phyloP scores from a whole-genome alignment of 2,329 filamentous ascomycete genomes.

The Aspergillus pseudoterreus region DNA sequence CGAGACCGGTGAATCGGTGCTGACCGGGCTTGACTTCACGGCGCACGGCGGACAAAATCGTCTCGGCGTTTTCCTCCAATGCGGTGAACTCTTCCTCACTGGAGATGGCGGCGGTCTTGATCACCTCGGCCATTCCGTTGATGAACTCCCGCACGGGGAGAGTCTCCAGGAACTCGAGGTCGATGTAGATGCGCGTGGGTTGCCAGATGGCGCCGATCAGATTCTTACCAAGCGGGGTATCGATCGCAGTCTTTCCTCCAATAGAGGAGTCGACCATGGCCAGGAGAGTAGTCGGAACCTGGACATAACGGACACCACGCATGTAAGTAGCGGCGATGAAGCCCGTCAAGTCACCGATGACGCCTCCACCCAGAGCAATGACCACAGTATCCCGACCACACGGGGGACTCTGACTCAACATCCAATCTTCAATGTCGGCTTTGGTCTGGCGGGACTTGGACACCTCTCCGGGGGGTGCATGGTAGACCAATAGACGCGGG shows the following conservation, averaged over 20 bases:
- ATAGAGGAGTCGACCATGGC: constrained; percentile 99
- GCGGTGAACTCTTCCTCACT: constrained; percentile 80
- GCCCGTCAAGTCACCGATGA: constrained; percentile 97
- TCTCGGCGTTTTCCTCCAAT: constrained; percentile 75
- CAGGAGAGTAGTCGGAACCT: constrained; percentile 90
- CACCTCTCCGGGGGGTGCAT: constrained; percentile 84
- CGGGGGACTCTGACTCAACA: constrained; percentile 73
- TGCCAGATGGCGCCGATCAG: constrained; percentile 96
- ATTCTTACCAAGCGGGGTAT: constrained; percentile 94
- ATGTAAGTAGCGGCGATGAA: constrained; percentile 98
- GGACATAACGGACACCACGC: constrained; percentile 92
- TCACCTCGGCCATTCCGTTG: constrained; percentile 97
- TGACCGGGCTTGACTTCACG: constrained; percentile 54
- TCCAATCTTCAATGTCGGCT: constrained; percentile 95
- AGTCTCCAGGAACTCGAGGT: constrained; percentile 85
- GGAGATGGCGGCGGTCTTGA: constrained; percentile 97
- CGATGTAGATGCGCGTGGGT: constrained; percentile 88
- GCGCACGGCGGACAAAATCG: constrained; percentile 70
- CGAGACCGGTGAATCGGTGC: constrained; percentile 66
- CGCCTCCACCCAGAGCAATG: constrained; percentile 89
- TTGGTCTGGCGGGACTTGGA: constrained; percentile 94
- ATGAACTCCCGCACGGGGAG: constrained; percentile 89
- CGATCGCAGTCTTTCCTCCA: constrained; percentile 96
- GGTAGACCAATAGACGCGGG: constrained; percentile 76
- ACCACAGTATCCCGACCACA: constrained; percentile 94